Evolutionary conservation across 164 flowering plant species (phyloP), one percentile per base, ranked within the genome.

Genomic region (Tetrastigma voinierianum): DNA sequence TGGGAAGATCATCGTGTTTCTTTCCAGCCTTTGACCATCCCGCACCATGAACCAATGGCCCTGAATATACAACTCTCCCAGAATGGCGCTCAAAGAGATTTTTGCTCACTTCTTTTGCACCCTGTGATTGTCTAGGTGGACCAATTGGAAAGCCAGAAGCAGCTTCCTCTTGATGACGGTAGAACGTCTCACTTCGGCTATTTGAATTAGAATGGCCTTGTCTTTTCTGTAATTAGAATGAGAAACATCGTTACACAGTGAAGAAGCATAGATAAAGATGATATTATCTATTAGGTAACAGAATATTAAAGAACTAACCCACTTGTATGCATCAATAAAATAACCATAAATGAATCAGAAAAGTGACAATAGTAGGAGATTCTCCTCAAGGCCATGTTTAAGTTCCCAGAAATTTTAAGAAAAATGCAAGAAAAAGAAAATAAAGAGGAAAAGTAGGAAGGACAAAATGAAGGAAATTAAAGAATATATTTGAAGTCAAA

Each of bases 41-140:
- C 21, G 55, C 32, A 8, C 74, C 79, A 3, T 53, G 77, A 51
- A 46, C 81, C 59, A 86, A 70, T 48, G 88, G 90, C 16, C 90
- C 90, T 24, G 90, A 86, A 67, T 76, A 54, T 44, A 76, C 76
- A 23, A 64, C 64, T 74, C 76, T 74, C 49, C 46, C 75, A 4
- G 57, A 67, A 10, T 47, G 77, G 24, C 74, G 62, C 17, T 76
- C 78, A 17, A 19, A 3, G 4, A 24, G 49, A 57, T 73, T 77
- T 69, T 57, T 71, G 57, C 71, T 68, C 46, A n/a, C 57, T 61
- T 77, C 80, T 61, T 69, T 77, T 15, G 11, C 56, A 45, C 59
- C 65, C 56, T 69, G 75, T 46, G 65, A 2, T 8, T 67, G 71
- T 59, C 69, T 70, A 15, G 75, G 49, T 48, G 76, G 78, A 62